Conservation (phyloP, 1,284 basidiomycete genomes). For the Chiua sp. region DNA sequence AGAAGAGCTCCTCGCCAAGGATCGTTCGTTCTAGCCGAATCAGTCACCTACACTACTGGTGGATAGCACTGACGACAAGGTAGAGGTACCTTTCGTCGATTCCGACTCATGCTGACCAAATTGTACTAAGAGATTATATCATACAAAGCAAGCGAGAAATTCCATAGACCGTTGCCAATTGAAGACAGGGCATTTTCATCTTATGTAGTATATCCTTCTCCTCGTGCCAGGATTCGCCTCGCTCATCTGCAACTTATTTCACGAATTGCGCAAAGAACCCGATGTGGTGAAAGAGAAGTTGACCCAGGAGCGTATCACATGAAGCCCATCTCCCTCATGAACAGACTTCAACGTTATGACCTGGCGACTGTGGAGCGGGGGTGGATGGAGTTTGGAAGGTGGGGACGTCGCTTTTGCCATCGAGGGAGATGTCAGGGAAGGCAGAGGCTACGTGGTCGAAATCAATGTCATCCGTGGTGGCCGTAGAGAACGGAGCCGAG, state of each 20-base stretch:
- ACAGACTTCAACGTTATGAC: slow-evolving; percentile 26
- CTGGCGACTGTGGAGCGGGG: slow-evolving; percentile 18
- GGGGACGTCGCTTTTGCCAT: slow-evolving; percentile 62
- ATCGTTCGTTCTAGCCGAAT: slow-evolving; percentile 72
- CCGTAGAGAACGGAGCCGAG: not conserved
- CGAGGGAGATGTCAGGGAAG: slow-evolving; percentile 86
- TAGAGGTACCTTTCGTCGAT: slow-evolving; percentile 29
- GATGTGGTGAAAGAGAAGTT: slow-evolving; percentile 68
- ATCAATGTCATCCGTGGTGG: slow-evolving; percentile 59
- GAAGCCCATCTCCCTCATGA: slow-evolving; percentile 44
- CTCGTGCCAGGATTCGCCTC: not conserved
- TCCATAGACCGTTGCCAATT: slow-evolving; percentile 63
- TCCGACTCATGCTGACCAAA: not conserved
- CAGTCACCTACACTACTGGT: slow-evolving; percentile 74
- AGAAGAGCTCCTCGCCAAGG: slow-evolving; percentile 39
- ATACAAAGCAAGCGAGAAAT: slow-evolving; percentile 59
- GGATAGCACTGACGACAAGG: slow-evolving; percentile 81
- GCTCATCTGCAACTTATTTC: slow-evolving; percentile 59
- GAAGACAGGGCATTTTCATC: slow-evolving; percentile 67
- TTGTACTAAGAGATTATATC: slow-evolving; percentile 59
- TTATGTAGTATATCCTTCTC: slow-evolving; percentile 52
- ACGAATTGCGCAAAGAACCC: slow-evolving; percentile 86
- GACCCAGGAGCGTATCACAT: slow-evolving; percentile 57
- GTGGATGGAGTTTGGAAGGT: slow-evolving; percentile 40
- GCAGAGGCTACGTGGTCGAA: slow-evolving; percentile 80